Conservation (phyloP, 2,329 filamentous ascomycete genomes). For the Arthrobotrys musiformis region DNA sequence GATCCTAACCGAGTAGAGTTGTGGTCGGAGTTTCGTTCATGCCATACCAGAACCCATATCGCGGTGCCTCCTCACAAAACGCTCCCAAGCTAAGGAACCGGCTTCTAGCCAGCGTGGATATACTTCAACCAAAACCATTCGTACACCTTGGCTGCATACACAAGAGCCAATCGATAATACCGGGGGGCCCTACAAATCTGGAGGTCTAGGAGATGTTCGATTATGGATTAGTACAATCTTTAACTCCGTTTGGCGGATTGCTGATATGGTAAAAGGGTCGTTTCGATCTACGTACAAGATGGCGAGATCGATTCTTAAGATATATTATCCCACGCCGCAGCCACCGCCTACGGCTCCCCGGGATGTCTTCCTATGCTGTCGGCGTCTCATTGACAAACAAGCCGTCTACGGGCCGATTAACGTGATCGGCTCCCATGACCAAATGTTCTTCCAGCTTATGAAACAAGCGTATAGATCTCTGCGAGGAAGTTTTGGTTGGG, state of each 20-base stretch:
- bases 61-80: not conserved
- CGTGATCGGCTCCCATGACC: not conserved
- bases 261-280: not conserved
- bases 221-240: not conserved
- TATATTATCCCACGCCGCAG: not conserved
- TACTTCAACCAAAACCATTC: not conserved
- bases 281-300: not conserved
- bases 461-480: not conserved
- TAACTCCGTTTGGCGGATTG: not conserved
- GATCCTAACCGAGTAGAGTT: slow-evolving; percentile 15
- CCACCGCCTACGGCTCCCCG: not conserved
- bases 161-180: not conserved
- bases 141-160: not conserved
- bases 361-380: slow-evolving; percentile 17
- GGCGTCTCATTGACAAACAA: slow-evolving; percentile 15
- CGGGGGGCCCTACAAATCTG: not conserved
- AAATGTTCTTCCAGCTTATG: slow-evolving; percentile 16
- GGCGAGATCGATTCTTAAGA: not conserved
- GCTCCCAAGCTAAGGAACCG: too few species aligned
- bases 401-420: not conserved
- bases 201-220: not conserved
- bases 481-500: slow-evolving; percentile 5
- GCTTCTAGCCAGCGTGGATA: too few species aligned
- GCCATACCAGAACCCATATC: not conserved
- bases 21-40: slow-evolving; percentile 16